Base-by-base conservation (phyloP, 2,329 filamentous ascomycete genomes). In the Ascochyta rabiei region DNA sequence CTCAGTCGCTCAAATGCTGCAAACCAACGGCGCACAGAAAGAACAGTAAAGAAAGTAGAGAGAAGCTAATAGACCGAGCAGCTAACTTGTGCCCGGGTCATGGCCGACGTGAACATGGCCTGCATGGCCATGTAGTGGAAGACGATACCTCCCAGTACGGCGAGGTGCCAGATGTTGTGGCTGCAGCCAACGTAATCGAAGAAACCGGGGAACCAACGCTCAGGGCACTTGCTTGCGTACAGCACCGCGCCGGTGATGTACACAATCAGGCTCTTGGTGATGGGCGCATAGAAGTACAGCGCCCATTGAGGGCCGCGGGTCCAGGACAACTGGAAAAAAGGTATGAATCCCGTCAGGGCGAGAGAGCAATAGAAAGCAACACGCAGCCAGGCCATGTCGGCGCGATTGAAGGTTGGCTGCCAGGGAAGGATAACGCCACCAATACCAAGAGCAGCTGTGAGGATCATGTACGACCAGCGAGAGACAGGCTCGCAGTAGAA, bases 61-160 rank as follows among this genome's bases (percentile, higher is more conserved):
- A 40, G 42, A 42, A 19, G 8, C 45, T 61, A 71, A 43, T 72
- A 73, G 15, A 67, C 58, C 2, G 72, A 73, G 53, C 74, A 76
- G 51, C 69, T 65, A 13, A 63, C 66, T 60, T 70, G 58, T 16
- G 72, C 70, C 39, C 74, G 53, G 10, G 62, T 55, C 62, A 81
- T 77, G 1, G 80, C 80, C 47, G 77, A 75, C 6, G 89, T 83
- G 70, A 99, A 99, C 76, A 99, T 95, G 51, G 92, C 85, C 75
- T 97, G 90, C 93, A 99, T 97, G 16, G 95, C 95, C 19, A 84
- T 83, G 77, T 98, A 99, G 76, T 99, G 95, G 74, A 96, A 98
- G n/a, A 98, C 76, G 53, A 99, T 99, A 10, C 95, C 95, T 15
- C 93, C 91, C 24, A 99, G 80, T 10, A 99, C 95, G 7, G 95